Evolutionary conservation across 1,139 yeast species (phyloP).

Genomic region (Debaryomycetaceae sp.): DNA sequence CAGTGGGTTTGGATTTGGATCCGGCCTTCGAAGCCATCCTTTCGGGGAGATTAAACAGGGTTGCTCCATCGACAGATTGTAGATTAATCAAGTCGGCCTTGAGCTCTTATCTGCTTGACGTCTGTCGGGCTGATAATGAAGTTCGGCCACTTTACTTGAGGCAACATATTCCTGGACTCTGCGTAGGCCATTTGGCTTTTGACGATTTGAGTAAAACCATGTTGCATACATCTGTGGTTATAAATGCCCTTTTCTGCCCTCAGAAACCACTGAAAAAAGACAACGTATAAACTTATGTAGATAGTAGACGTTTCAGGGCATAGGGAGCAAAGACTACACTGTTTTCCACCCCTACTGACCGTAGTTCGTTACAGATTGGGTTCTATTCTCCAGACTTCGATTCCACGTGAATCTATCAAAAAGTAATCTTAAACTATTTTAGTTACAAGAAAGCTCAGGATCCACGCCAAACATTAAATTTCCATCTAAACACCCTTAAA

Average conservation of each 20-base stretch:
- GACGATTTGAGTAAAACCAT: conserved; percentile 92
- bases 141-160: conserved; percentile 52
- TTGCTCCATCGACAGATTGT: conserved; percentile 87
- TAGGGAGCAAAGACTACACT: no score
- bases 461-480: no score
- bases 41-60: conserved; percentile 57
- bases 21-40: conserved; percentile 14
- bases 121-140: conserved; percentile 21
- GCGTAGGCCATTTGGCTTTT: conserved; percentile 76
- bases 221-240: conserved; percentile 60
- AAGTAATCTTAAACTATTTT: no score
- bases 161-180: conserved; percentile 94
- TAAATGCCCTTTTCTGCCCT: neutral
- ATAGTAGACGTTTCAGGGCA: no score
- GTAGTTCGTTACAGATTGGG: no score
- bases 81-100: conserved; percentile 59
- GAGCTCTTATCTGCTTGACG: conserved; percentile 49
- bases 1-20: conserved; percentile 14
- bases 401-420: no score
- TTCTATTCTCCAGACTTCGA: no score
- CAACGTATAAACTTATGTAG: no score
- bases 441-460: no score
- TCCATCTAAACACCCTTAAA: neutral
- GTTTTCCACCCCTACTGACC: no score
- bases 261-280: no score